Conservation (phyloP, 2,329 filamentous ascomycete genomes). For the Pyrenophora tritici-repentis region DNA sequence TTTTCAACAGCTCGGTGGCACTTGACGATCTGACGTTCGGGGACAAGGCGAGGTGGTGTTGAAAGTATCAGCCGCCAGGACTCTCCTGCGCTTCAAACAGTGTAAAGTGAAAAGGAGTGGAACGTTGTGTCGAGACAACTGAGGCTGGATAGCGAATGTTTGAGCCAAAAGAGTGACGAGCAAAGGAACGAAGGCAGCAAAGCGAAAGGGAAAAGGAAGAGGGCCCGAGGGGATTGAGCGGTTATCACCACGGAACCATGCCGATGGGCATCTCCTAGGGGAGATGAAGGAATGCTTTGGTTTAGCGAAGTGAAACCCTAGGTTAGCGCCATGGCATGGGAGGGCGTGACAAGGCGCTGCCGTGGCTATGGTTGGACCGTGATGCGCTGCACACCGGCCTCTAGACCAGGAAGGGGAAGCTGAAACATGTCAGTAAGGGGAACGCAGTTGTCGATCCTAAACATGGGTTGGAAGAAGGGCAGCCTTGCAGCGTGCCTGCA, state of each 20-base stretch:
- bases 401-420: conserved; percentile 31
- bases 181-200: conserved; percentile 35
- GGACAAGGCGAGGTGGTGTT: too few relatives aligned
- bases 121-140: conserved; percentile 23
- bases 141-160: conserved; percentile 32
- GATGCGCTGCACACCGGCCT: conserved; percentile 18
- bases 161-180: conserved; percentile 31
- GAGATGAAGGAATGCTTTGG: conserved; percentile 48
- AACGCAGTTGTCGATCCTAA: conserved; percentile 1
- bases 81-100: conserved; percentile 20
- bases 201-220: conserved; percentile 29
- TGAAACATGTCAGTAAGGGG: conserved; percentile 45
- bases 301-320: conserved; percentile 44
- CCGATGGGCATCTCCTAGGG: conserved; percentile 27
- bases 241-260: conserved; percentile 36
- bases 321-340: conserved; percentile 29
- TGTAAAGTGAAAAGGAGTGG: conserved; percentile 38
- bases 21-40: neutral
- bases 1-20: conserved; percentile 2
- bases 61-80: conserved; percentile 31
- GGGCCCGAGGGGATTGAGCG: conserved; percentile 24
- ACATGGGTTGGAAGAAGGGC: neutral
- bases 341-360: conserved; percentile 6
- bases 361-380: conserved; percentile 26
- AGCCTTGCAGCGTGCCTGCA: too few relatives aligned